These are phyloP conservation scores for Alternaria sp. DNA, from an alignment of 2,329 filamentous ascomycete species.

Conservation along the genomic window DNA sequence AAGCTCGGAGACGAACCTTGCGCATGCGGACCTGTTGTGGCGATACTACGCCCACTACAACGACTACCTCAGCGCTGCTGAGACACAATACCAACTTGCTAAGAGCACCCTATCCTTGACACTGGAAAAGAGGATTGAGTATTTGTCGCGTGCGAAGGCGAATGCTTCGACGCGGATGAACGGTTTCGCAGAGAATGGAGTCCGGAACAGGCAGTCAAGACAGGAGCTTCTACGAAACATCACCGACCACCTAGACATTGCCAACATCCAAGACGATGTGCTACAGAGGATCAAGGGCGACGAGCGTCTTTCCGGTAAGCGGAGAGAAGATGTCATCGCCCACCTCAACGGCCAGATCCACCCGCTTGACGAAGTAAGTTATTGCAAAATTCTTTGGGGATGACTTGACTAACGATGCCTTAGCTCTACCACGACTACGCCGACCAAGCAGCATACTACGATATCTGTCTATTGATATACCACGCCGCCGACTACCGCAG, in stretches of 20 bases:
- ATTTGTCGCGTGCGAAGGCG: constrained; percentile 87
- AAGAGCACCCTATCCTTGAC: constrained; percentile 79
- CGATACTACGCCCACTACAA: constrained; percentile 87
- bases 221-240: constrained; percentile 87
- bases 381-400: not conserved
- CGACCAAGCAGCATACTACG: constrained; percentile 90
- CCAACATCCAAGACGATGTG: constrained; percentile 93
- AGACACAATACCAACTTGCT: constrained; percentile 83
- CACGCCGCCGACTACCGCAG: constrained; percentile 91
- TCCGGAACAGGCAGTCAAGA: constrained; percentile 70
- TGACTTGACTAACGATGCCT: constrained; percentile 18
- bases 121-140: constrained; percentile 86
- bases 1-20: constrained; percentile 72
- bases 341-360: constrained; percentile 80
- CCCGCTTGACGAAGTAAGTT: constrained; percentile 75
- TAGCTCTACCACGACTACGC: constrained; percentile 93
- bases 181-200: constrained; percentile 65
- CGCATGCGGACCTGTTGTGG: constrained; percentile 90
- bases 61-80: constrained; percentile 84
- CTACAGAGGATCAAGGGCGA: constrained; percentile 79
- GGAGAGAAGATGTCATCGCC: constrained; percentile 68
- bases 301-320: constrained; percentile 68
- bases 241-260: constrained; percentile 85
- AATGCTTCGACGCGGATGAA: constrained; percentile 86
- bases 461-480: constrained; percentile 91